These are phyloP conservation scores for Blastobotrys illinoisensis DNA, from an alignment of 1,139 yeast genomes.

Conservation along the genomic window DNA sequence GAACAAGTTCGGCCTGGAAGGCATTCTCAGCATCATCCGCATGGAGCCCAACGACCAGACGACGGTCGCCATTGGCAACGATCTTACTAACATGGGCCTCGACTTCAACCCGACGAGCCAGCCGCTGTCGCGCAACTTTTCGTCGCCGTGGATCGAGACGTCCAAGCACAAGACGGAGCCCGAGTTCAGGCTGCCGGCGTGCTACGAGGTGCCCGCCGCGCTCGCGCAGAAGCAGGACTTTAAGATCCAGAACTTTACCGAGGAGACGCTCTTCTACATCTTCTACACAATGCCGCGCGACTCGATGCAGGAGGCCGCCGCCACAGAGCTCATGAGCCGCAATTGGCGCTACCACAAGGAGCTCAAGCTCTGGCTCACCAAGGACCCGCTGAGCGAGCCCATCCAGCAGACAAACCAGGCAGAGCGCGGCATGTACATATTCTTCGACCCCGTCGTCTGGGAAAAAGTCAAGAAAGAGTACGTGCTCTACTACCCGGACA, in stretches of 20 bases:
- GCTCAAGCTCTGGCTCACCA: slow-evolving; percentile 92
- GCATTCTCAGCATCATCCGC: slow-evolving; percentile 60
- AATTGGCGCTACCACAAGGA: slow-evolving; percentile 98
- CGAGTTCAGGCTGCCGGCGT: slow-evolving; percentile 52
- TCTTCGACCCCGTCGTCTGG: slow-evolving; percentile 96
- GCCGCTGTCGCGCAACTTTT: slow-evolving; percentile 61
- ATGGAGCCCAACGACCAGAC: slow-evolving; percentile 64
- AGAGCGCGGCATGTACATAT: slow-evolving; percentile 92
- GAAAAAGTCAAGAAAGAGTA: slow-evolving; percentile 69
- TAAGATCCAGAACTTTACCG: slow-evolving; percentile 72
- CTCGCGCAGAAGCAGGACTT: slow-evolving; percentile 51
- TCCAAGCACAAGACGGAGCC: slow-evolving; percentile 92
- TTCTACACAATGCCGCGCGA: slow-evolving; percentile 94
- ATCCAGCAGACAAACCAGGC: slow-evolving; percentile 77
- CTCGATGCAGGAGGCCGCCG: slow-evolving; percentile 87
- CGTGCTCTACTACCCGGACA: slow-evolving; percentile 38
- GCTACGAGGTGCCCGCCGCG: slow-evolving; percentile 48
- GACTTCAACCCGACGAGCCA: slow-evolving; percentile 46
- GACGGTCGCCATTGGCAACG: slow-evolving; percentile 78
- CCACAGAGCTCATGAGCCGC: slow-evolving; percentile 76
- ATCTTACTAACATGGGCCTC: slow-evolving; percentile 67
- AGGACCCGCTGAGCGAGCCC: slow-evolving; percentile 88
- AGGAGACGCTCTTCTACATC: slow-evolving; percentile 88
- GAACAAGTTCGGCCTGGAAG: slow-evolving; percentile 62
- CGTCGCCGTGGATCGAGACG: slow-evolving; percentile 94